These are phyloP conservation scores for Aureobasidium musti DNA, from an alignment of 2,329 filamentous ascomycete species.

Conservation along the genomic window DNA sequence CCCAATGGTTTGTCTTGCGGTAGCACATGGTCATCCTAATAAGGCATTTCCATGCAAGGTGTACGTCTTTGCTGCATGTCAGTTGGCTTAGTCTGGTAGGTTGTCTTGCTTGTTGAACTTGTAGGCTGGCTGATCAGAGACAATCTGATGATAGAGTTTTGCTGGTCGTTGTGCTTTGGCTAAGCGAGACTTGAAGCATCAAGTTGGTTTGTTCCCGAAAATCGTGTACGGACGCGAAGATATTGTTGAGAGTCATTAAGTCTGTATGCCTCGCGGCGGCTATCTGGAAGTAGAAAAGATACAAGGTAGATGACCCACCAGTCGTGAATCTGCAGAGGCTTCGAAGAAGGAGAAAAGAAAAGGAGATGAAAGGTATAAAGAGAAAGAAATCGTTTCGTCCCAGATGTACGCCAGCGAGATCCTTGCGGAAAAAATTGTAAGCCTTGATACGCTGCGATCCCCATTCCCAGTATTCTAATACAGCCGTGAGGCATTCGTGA, in stretches of 20 bases:
- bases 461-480: constrained; percentile 9
- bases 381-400: neutral
- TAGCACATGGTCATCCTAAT: neutral
- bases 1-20: neutral
- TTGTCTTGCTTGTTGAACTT: neutral
- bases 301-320: neutral
- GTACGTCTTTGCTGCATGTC: neutral
- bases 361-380: neutral
- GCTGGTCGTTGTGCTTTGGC: no score
- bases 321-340: neutral
- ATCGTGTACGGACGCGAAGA: neutral
- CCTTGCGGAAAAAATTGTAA: constrained; percentile 26
- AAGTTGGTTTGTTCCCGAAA: neutral
- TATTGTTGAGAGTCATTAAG: neutral
- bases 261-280: constrained; percentile 8
- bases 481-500: constrained; percentile 19
- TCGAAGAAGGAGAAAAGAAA: neutral
- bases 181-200: neutral
- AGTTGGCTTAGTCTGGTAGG: neutral
- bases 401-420: constrained; percentile 9
- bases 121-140: neutral
- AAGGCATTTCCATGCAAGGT: neutral
- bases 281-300: neutral
- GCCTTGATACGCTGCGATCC: neutral
- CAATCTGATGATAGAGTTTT: no score